Conservation (phyloP, 345 rosid genomes). For the Dimocarpus longan region DNA sequence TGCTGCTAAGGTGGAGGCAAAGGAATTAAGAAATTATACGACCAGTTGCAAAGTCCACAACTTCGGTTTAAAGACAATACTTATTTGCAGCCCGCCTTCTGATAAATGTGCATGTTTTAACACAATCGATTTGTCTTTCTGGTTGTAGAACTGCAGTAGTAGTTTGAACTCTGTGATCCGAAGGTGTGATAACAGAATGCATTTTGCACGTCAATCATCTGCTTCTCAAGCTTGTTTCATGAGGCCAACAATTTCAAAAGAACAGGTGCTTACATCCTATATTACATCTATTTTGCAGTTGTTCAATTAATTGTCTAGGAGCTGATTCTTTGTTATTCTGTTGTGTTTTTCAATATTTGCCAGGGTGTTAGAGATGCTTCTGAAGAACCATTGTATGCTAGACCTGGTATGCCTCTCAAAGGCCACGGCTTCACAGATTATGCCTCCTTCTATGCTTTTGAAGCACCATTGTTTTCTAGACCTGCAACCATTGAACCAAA, state of each 20-base stretch:
- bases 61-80: too few species aligned
- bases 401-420: constrained; percentile 17
- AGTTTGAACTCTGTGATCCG: constrained; percentile 53
- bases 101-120: not conserved
- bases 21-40: too few species aligned
- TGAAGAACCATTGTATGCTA: constrained; percentile 45
- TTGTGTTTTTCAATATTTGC: not conserved
- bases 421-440: constrained; percentile 14
- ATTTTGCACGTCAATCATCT: constrained; percentile 71
- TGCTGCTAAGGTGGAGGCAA: too few species aligned
- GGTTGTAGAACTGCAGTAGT: constrained; percentile 72
- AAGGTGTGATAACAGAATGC: constrained; percentile 58
- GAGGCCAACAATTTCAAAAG: constrained; percentile 59
- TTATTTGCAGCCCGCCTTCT: too few species aligned
- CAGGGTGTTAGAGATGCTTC: constrained; percentile 26
- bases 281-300: not conserved
- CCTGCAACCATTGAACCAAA: constrained; percentile 38
- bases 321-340: constrained; percentile 9
- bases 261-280: constrained; percentile 41
- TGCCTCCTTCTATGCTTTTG: constrained; percentile 25
- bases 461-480: constrained; percentile 52
- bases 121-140: not conserved
- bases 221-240: constrained; percentile 65
- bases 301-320: constrained; percentile 7
- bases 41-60: too few species aligned